Percentiles rank a stretch among this genome's conserved stretches.
These are phyloP conservation scores for Xylaria bambusicola DNA, from an alignment of 495 filamentous ascomycete species.

Conservation along the genomic window DNA sequence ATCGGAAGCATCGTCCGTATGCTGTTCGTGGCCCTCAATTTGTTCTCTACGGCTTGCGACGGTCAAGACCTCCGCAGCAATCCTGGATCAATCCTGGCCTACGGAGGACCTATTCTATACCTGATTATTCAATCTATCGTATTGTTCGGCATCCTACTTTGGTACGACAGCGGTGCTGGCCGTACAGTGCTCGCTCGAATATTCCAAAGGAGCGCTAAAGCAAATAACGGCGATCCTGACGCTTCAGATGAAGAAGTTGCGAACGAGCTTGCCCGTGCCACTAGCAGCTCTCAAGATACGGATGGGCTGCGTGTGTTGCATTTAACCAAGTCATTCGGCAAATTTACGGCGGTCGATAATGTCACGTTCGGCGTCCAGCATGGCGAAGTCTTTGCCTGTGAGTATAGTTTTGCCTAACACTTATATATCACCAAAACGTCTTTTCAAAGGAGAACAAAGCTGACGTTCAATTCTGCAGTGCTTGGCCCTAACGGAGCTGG, in stretches of 20 bases:
- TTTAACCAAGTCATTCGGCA: conserved; percentile 74
- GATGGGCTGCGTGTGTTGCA: conserved; percentile 74
- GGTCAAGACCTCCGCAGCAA: conserved; percentile 62
- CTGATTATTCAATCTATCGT: conserved; percentile 63
- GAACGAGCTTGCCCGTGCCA: conserved; percentile 47
- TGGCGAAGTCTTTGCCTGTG: conserved; percentile 72
- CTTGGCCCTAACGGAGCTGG: conserved; percentile 89
- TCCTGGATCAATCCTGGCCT: conserved; percentile 69
- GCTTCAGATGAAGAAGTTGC: conserved; percentile 49
- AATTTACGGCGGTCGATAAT: conserved; percentile 73
- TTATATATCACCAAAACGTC: neutral
- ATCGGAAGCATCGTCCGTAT: conserved; percentile 67
- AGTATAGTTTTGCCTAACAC: too few species aligned
- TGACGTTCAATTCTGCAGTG: conserved; percentile 36
- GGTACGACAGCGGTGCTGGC: conserved; percentile 66
- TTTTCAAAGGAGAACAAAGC: neutral
- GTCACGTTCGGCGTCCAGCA: conserved; percentile 76
- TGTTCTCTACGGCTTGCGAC: conserved; percentile 72
- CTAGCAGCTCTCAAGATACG: conserved; percentile 39
- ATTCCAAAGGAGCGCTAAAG: conserved; percentile 32
- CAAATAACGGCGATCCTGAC: conserved; percentile 27
- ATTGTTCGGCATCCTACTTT: conserved; percentile 64
- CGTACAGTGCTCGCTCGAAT: conserved; percentile 50
- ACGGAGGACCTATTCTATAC: conserved; percentile 73
- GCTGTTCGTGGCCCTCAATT: conserved; percentile 72